These are phyloP conservation scores for Cicer pinnatifidum DNA, from an alignment of 306 rosid species.

Conservation along the genomic window DNA sequence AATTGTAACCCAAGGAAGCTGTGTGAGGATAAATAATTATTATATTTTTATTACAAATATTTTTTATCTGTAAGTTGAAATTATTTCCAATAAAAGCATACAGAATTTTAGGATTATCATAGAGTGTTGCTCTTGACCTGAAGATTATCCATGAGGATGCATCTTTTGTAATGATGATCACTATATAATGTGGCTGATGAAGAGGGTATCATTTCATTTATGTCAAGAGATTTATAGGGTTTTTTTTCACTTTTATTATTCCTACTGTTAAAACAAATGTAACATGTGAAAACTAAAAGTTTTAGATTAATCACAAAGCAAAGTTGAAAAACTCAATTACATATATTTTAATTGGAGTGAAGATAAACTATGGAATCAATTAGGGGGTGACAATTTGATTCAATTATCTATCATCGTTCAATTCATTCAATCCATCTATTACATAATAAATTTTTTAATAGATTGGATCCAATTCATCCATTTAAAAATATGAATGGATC, in stretches of 20 bases:
- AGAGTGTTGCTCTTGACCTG: background rate
- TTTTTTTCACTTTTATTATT: constrained; percentile 11
- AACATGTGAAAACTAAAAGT: background rate
- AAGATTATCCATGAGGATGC: constrained; percentile 12
- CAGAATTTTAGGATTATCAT: background rate
- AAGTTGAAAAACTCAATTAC: background rate
- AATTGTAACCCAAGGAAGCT: constrained; percentile 33
- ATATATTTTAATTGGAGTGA: too few species aligned
- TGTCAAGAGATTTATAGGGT: background rate
- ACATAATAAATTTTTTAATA: too few species aligned
- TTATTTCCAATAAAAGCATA: constrained; percentile 31
- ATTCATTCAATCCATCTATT: too few species aligned
- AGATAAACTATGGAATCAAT: too few species aligned
- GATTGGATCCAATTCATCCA: too few species aligned
- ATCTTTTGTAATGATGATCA: background rate
- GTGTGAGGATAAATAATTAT: constrained; percentile 7
- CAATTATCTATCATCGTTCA: too few species aligned
- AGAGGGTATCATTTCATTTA: background rate
- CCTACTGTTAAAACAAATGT: background rate
- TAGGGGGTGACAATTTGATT: too few species aligned
- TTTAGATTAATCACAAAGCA: background rate
- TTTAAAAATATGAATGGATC: too few species aligned
- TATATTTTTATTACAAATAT: background rate
- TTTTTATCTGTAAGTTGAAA: constrained; percentile 22
- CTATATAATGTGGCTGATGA: constrained; percentile 14